phyloP scores from a whole-genome alignment of 768 basidiomycete species.

The Calocybe indica region DNA sequence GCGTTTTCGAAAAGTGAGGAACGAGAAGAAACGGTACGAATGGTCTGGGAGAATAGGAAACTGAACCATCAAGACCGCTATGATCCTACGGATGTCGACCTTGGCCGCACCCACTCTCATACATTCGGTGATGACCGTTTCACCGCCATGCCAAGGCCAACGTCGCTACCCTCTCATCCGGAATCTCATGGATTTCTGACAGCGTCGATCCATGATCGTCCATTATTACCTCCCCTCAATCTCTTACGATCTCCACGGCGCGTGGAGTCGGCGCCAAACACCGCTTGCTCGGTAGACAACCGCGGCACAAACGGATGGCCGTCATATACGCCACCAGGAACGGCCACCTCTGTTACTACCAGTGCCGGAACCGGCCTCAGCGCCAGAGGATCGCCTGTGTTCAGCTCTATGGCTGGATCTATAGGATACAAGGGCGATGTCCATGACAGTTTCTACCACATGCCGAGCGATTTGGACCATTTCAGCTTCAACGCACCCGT shows the following conservation, averaged over 20 bases:
- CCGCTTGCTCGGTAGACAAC: conserved; percentile 43
- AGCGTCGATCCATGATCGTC: conserved; percentile 23
- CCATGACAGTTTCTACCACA: conserved; percentile 35
- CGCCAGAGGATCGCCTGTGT: conserved; percentile 36
- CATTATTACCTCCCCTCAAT: conserved; percentile 40
- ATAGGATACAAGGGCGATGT: conserved; percentile 27
- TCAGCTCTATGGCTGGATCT: conserved; percentile 25
- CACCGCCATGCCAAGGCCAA: conserved; percentile 7
- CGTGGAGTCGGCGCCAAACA: conserved; percentile 47
- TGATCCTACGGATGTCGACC: conserved; percentile 3
- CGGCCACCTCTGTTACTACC: conserved; percentile 42
- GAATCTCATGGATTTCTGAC: conserved; percentile 16
- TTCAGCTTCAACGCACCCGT: conserved; percentile 43
- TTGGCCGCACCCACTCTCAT: not conserved
- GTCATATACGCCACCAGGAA: conserved; percentile 58
- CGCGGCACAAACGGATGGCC: conserved; percentile 48
- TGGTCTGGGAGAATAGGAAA: conserved; percentile 44
- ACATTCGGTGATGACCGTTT: not conserved
- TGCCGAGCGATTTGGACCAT: conserved; percentile 40
- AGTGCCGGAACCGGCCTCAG: conserved; percentile 38
- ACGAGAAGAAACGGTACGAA: conserved; percentile 53
- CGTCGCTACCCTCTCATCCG: conserved; percentile 3
- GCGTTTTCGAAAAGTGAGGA: conserved; percentile 71
- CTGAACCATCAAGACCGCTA: not conserved
- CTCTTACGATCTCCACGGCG: conserved; percentile 29